Evolutionary conservation across 805 yeast genomes (phyloP).

Genomic region (Kodamaea laetipori): DNA sequence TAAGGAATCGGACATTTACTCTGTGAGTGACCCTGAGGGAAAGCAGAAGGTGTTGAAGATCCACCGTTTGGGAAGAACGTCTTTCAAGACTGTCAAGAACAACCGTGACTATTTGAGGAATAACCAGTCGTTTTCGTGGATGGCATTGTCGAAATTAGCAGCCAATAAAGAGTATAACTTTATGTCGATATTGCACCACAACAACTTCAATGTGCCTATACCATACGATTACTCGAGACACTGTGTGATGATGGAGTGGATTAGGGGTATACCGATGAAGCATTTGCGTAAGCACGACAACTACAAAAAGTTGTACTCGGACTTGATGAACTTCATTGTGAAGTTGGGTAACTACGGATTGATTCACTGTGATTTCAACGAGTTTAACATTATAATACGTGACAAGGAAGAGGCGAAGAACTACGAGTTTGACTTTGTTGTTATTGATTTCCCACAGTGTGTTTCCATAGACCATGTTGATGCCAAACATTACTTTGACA

Average conservation of each 20-base stretch:
- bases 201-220: constrained; percentile 83
- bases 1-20: constrained; percentile 93
- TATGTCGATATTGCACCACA: constrained; percentile 70
- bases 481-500: constrained; percentile 81
- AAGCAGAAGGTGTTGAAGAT: constrained; percentile 74
- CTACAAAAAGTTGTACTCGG: constrained; percentile 72
- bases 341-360: constrained; percentile 83
- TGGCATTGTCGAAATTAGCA: constrained; percentile 84
- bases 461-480: constrained; percentile 88
- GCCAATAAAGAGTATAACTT: constrained; percentile 92
- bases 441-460: constrained; percentile 98
- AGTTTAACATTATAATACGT: constrained; percentile 87
- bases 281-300: constrained; percentile 70
- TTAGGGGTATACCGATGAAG: constrained; percentile 89
- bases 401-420: constrained; percentile 54
- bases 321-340: constrained; percentile 84
- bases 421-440: constrained; percentile 72
- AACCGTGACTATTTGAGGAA: constrained; percentile 87
- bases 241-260: constrained; percentile 88
- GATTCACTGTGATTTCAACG: constrained; percentile 97
- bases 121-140: constrained; percentile 83
- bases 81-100: constrained; percentile 88
- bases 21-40: constrained; percentile 71
- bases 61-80: constrained; percentile 91
- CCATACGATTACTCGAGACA: constrained; percentile 92